Evolutionary conservation across 169 alveolate genomes (phyloP).

Genomic region (Plasmodium inui): DNA sequence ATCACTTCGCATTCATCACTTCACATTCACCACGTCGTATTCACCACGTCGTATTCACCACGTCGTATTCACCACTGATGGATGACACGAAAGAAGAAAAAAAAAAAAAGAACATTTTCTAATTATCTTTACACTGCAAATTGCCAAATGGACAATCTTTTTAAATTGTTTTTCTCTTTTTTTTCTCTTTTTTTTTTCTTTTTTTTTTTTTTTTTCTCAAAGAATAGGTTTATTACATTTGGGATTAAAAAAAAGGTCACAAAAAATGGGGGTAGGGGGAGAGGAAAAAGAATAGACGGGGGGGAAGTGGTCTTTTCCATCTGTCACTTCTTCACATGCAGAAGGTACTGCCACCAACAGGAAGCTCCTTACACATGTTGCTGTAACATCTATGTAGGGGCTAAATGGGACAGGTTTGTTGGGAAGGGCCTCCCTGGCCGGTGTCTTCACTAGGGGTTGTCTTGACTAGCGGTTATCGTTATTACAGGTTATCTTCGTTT

Average conservation of each 20-base stretch:
- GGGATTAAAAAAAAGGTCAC: not conserved
- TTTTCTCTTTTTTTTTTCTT: not conserved
- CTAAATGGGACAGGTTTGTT: not conserved
- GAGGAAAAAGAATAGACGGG: not conserved
- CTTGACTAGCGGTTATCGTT: not conserved
- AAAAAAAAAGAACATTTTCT: not conserved
- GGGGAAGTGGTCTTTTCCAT: not conserved
- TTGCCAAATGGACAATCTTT: not conserved
- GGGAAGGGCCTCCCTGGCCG: not conserved
- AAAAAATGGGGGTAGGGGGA: not conserved
- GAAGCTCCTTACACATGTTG: not conserved
- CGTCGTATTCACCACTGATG: not conserved
- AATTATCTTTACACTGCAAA: not conserved
- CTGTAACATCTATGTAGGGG: not conserved
- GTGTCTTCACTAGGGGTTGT: too few species aligned
- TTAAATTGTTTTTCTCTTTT: not conserved
- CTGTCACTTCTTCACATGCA: not conserved
- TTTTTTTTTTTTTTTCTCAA: not conserved
- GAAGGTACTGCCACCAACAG: not conserved
- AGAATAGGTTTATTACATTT: not conserved
- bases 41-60: not conserved
- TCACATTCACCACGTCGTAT: too few species aligned
- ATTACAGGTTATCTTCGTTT: too few species aligned
- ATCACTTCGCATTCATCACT: too few species aligned
- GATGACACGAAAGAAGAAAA: not conserved